phyloP scores from a whole-genome alignment of 306 rosid genomes.

The Quercus robur region DNA sequence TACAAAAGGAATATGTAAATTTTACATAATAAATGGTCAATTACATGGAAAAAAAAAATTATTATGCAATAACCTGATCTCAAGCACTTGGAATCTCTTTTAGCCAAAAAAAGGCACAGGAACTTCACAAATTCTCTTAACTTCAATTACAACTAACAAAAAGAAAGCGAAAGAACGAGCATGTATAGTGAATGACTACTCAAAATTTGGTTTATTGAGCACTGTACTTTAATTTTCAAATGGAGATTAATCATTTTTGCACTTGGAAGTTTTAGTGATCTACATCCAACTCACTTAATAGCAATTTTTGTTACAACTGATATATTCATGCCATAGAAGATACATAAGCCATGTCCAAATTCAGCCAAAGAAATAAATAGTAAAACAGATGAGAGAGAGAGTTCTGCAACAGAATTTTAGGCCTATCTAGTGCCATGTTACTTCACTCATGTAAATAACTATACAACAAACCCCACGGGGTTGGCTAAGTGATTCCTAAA shows the following conservation, averaged over 20 bases:
- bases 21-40: not conserved
- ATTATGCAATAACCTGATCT: not conserved
- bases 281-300: not conserved
- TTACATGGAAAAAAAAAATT: not conserved
- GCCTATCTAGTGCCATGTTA: too few relatives aligned
- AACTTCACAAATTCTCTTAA: not conserved
- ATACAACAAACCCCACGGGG: too few relatives aligned
- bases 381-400: not conserved
- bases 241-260: not conserved
- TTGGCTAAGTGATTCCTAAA: too few relatives aligned
- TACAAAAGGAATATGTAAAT: not conserved
- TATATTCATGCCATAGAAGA: not conserved
- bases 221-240: not conserved
- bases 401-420: too few relatives aligned
- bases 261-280: not conserved
- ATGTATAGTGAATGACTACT: not conserved
- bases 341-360: not conserved
- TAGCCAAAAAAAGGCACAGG: not conserved
- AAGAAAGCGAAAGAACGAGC: not conserved
- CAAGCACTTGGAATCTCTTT: not conserved
- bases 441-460: too few relatives aligned
- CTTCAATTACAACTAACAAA: not conserved
- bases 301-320: not conserved
- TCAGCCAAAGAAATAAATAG: not conserved
- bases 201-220: not conserved